Conservation (phyloP, 164 flowering plant genomes). For the Hamamelis virginiana region DNA sequence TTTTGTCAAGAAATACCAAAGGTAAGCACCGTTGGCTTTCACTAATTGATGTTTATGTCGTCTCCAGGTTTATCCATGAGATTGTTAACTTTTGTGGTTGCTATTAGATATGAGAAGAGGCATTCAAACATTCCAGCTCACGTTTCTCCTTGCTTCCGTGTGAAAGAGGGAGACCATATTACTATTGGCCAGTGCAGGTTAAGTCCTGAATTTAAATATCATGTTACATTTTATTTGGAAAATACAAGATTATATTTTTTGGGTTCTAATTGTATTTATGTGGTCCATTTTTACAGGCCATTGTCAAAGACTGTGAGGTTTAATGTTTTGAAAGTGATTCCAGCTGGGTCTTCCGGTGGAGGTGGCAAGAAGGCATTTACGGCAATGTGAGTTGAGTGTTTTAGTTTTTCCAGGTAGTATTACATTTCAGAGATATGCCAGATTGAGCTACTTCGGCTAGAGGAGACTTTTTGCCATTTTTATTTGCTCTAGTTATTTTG, state of each 20-base stretch:
- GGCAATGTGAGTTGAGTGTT: constrained; percentile 23
- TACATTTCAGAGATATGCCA: neutral
- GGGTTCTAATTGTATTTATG: no score
- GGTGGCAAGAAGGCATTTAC: constrained; percentile 54
- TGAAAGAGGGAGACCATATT: constrained; percentile 19
- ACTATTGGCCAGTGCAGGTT: constrained; percentile 22
- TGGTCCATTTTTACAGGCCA: neutral
- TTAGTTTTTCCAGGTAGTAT: neutral
- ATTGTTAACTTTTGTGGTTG: no score
- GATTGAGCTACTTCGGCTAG: neutral
- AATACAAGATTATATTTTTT: no score
- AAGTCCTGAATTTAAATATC: neutral
- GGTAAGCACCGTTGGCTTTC: constrained; percentile 5
- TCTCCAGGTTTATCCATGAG: no score
- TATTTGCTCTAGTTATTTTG: no score
- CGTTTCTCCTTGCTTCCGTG: constrained; percentile 20
- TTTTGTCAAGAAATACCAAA: constrained; percentile 45
- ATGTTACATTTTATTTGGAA: no score
- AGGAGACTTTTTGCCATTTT: neutral
- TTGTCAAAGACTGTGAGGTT: constrained; percentile 18
- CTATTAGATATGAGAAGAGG: constrained; percentile 16
- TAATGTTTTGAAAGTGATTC: constrained; percentile 52
- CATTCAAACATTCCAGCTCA: constrained; percentile 20
- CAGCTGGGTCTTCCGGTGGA: constrained; percentile 54
- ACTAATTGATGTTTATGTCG: neutral